Base-by-base conservation (phyloP, 257 asterid genomes). In the Nicotiana otophora region DNA sequence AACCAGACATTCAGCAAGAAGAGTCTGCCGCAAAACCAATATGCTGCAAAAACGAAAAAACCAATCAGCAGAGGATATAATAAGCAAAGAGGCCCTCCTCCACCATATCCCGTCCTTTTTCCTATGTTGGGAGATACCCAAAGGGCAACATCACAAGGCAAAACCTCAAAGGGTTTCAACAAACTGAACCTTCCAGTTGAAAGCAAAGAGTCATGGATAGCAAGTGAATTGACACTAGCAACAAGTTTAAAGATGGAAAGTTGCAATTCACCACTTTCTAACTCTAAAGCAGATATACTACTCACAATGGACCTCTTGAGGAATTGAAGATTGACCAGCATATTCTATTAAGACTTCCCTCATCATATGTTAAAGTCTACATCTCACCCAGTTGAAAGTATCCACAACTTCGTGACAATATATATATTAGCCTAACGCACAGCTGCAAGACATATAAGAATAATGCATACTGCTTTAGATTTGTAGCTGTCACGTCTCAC, bases 21-120 rank as follows among this genome's bases (percentile, higher is more conserved):
- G 76, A 80, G 78, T 51, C 69, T 83, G 85, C 68, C 85, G 78
- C 77, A 83, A 53, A 53, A 83, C 69, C 81, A 83, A 76, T 9
- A 77, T 77, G 81, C 85, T 83, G 82, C 75, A 77, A 63, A 62
- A 34, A 34, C 31, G 20, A 7, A 1, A 61, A 28, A 51, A 81
- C 20, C 46, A 42, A 55, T 42, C 26, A 55, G 48, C 75, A 36
- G 70, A 30, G 39, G 36, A 11, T 23, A 63, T 63, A 53, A 42
- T 26, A 72, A 74, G 80, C 42, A 28, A 74, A 74, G 80, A 74
- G 80, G 62, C 4, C 62, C 62, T 26, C 62, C 80, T 14, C 26
- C 79, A 48, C 58, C 14, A 48, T 4, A 74, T 7, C 80, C 17
- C 2, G 7, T 74, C 39, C 26, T 26, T 74, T 26, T 7, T 15